Evolutionary conservation across 768 basidiomycete species (phyloP).

Genomic region (Rhodocollybia butyracea): DNA sequence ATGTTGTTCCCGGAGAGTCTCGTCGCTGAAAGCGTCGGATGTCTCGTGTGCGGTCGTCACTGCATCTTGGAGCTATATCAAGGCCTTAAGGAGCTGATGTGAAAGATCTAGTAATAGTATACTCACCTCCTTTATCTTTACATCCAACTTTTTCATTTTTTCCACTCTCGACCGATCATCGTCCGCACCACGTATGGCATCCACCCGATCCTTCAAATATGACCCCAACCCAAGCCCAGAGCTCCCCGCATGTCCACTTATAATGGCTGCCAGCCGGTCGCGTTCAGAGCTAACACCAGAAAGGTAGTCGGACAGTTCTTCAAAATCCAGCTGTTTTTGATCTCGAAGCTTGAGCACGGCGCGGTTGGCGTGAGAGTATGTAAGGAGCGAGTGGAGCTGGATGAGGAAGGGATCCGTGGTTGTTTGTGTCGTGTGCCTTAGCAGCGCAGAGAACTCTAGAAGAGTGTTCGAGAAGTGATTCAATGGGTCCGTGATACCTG

Average conservation of each 20-base stretch:
- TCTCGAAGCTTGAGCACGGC: conserved; percentile 94
- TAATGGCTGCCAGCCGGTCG: conserved; percentile 86
- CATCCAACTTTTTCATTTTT: conserved; percentile 88
- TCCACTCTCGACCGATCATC: conserved; percentile 92
- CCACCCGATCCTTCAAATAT: conserved; percentile 90
- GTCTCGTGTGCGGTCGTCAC: conserved; percentile 95
- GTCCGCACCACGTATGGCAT: conserved; percentile 87
- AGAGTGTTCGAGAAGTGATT: conserved; percentile 97
- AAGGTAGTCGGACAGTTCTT: conserved; percentile 93
- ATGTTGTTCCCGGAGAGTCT: conserved; percentile 87
- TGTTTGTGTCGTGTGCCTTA: conserved; percentile 86
- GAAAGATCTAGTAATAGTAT: neutral
- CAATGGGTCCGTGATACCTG: conserved; percentile 95
- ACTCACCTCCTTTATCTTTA: conserved; percentile 91
- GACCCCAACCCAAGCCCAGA: conserved; percentile 81
- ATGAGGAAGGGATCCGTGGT: conserved; percentile 88
- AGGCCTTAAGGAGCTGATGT: neutral
- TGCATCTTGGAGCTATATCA: conserved; percentile 84
- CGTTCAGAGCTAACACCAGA: conserved; percentile 91
- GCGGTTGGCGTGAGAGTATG: conserved; percentile 91
- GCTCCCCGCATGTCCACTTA: conserved; percentile 84
- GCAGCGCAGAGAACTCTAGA: conserved; percentile 87
- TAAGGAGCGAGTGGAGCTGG: conserved; percentile 87
- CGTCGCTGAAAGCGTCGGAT: conserved; percentile 93
- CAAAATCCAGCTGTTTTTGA: conserved; percentile 98